Percentiles rank a stretch among this genome's conserved stretches.
Evolutionary conservation across 495 filamentous ascomycete species (phyloP).

Genomic region (Trichoderma erinaceum): DNA sequence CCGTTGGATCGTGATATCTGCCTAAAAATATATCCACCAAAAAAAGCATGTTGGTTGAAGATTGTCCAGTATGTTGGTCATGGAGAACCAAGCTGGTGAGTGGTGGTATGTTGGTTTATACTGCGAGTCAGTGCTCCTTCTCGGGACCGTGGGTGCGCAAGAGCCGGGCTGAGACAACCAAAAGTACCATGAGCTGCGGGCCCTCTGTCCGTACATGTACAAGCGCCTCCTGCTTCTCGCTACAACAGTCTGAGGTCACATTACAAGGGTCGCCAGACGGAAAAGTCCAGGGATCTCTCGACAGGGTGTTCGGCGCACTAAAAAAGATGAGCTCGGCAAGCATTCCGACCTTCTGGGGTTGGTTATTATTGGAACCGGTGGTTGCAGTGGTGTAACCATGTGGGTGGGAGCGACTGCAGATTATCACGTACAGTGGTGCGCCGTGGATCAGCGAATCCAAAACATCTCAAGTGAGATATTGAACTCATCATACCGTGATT

Average conservation of each 20-base stretch:
- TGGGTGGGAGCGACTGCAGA: constrained; percentile 12
- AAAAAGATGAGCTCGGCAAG: constrained; percentile 13
- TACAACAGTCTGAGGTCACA: background rate
- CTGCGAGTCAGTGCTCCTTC: background rate
- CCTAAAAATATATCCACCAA: background rate
- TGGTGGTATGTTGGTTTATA: background rate
- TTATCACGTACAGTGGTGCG: background rate
- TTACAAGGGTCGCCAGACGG: constrained; percentile 1
- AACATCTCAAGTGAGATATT: constrained; percentile 12
- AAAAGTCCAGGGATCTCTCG: background rate
- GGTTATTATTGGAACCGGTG: constrained; percentile 13
- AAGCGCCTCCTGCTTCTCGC: background rate
- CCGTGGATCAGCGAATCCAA: constrained; percentile 3
- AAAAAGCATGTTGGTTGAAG: background rate
- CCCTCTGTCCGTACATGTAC: constrained; percentile 1
- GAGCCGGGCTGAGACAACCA: constrained; percentile 9
- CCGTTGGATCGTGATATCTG: constrained; percentile 3
- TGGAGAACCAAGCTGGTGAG: background rate
- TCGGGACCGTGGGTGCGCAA: background rate
- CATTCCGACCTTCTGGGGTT: constrained; percentile 14
- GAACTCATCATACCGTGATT: background rate
- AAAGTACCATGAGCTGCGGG: constrained; percentile 8
- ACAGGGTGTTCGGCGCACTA: constrained; percentile 13
- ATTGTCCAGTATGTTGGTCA: background rate
- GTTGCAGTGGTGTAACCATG: constrained; percentile 12